These are phyloP conservation scores for Rhodotorula glutinis DNA, from an alignment of 1,284 basidiomycete species.

Conservation along the genomic window DNA sequence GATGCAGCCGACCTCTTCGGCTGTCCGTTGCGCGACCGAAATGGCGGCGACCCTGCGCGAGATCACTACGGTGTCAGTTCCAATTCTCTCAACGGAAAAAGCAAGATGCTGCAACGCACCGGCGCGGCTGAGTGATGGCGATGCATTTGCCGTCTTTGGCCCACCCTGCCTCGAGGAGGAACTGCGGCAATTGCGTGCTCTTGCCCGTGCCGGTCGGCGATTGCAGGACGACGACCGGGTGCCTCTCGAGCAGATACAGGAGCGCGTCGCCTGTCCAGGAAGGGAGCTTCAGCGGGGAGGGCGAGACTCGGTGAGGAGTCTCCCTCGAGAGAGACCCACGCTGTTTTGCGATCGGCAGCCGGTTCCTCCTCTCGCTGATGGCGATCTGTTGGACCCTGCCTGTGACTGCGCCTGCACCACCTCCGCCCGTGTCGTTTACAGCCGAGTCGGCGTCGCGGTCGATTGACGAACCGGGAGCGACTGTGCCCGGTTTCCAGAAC, in stretches of 20 bases:
- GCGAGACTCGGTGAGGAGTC: background rate
- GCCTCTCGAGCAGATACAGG: constrained; percentile 76
- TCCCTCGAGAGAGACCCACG: constrained; percentile 53
- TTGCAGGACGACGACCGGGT: constrained; percentile 80
- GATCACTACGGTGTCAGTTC: background rate
- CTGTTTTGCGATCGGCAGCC: constrained; percentile 84
- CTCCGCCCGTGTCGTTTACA: constrained; percentile 43
- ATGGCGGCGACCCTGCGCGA: constrained; percentile 46
- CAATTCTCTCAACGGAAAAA: background rate
- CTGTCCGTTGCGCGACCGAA: constrained; percentile 49
- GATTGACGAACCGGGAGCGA: constrained; percentile 65
- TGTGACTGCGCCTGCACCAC: constrained; percentile 63
- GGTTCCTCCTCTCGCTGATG: constrained; percentile 69
- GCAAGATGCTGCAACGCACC: constrained; percentile 3
- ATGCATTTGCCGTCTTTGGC: constrained; percentile 44
- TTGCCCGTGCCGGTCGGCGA: constrained; percentile 97
- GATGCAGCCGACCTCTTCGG: constrained; percentile 48
- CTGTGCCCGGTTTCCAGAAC: constrained; percentile 65
- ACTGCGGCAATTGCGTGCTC: constrained; percentile 82
- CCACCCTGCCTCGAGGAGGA: constrained; percentile 74
- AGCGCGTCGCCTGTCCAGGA: constrained; percentile 63
- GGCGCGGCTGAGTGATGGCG: constrained; percentile 47
- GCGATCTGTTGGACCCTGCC: constrained; percentile 58
- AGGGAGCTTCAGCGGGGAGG: background rate
- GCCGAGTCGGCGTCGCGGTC: constrained; percentile 77